Evolutionary conservation across 352 stramenopile species (phyloP).

Genomic region (Phytopythium cucurbitacearum): DNA sequence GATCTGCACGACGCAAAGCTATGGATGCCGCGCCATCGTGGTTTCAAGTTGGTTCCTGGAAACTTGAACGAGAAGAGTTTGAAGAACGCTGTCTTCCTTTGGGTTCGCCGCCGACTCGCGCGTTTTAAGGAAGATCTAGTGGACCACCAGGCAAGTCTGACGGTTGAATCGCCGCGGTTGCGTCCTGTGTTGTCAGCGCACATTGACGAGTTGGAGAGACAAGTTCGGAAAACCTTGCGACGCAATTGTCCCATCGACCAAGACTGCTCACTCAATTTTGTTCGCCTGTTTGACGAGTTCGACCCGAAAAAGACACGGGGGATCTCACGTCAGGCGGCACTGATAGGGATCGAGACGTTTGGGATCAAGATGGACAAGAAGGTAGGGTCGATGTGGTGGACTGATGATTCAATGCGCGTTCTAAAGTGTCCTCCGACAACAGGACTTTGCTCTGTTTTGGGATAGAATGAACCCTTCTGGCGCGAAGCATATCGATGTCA

Average conservation of each 20-base stretch:
- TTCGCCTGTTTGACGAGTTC: constrained; percentile 70
- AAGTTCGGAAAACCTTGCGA: constrained; percentile 65
- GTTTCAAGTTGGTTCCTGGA: constrained; percentile 67
- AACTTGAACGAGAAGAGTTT: constrained; percentile 66
- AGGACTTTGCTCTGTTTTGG: constrained; percentile 69
- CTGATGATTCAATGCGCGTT: not conserved
- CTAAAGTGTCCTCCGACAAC: not conserved
- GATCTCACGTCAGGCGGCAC: constrained; percentile 40
- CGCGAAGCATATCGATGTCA: constrained; percentile 52
- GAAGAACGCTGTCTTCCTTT: constrained; percentile 60
- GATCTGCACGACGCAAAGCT: constrained; percentile 60
- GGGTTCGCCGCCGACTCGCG: constrained; percentile 39
- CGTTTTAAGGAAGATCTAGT: constrained; percentile 45
- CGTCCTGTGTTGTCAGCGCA: constrained; percentile 40
- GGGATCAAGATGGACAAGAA: constrained; percentile 76
- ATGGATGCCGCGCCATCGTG: constrained; percentile 64
- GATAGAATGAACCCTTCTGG: constrained; percentile 61
- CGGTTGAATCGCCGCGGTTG: constrained; percentile 34
- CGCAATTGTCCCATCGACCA: constrained; percentile 74
- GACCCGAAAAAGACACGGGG: constrained; percentile 58
- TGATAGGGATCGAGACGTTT: constrained; percentile 54
- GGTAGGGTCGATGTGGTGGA: constrained; percentile 16
- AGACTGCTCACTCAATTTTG: constrained; percentile 72
- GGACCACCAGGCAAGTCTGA: constrained; percentile 31
- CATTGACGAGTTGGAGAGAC: constrained; percentile 60